Evolutionary conservation across 441 rosid species (phyloP).

Genomic region (Mallotus repandus): DNA sequence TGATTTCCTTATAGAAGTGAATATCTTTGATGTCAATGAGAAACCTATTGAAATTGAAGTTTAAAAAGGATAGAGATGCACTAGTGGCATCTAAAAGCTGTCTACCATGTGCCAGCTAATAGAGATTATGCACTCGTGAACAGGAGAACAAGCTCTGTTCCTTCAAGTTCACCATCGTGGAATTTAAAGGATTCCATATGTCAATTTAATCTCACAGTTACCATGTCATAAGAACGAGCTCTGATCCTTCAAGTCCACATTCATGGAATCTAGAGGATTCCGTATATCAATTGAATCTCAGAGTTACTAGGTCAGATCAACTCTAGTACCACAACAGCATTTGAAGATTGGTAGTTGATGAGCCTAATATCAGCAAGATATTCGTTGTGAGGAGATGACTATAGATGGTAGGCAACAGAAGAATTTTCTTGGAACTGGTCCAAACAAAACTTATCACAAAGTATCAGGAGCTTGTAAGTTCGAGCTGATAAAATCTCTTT

Average conservation of each 20-base stretch:
- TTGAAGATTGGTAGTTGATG: not conserved
- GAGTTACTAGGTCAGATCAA: not conserved
- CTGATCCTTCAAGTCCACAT: too few relatives aligned
- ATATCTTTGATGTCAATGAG: not conserved
- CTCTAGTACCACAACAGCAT: not conserved
- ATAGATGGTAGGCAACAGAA: not conserved
- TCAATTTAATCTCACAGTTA: not conserved
- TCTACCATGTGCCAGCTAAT: not conserved
- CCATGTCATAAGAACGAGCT: too few relatives aligned
- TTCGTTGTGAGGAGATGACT: not conserved
- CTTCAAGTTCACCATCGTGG: not conserved
- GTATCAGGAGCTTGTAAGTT: not conserved
- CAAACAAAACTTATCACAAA: not conserved
- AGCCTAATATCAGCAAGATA: slow-evolving; percentile 3
- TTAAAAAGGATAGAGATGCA: not conserved
- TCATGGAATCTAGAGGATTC: too few relatives aligned
- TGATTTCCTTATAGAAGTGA: not conserved
- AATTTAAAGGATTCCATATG: not conserved
- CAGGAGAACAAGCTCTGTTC: not conserved
- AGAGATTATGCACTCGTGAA: not conserved
- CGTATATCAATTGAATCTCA: too few relatives aligned
- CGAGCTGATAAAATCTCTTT: not conserved
- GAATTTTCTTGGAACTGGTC: not conserved
- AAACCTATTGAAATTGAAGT: not conserved
- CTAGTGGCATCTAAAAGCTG: not conserved